phyloP scores from a whole-genome alignment of 1,139 yeast species.

The Kodamaea sp. region DNA sequence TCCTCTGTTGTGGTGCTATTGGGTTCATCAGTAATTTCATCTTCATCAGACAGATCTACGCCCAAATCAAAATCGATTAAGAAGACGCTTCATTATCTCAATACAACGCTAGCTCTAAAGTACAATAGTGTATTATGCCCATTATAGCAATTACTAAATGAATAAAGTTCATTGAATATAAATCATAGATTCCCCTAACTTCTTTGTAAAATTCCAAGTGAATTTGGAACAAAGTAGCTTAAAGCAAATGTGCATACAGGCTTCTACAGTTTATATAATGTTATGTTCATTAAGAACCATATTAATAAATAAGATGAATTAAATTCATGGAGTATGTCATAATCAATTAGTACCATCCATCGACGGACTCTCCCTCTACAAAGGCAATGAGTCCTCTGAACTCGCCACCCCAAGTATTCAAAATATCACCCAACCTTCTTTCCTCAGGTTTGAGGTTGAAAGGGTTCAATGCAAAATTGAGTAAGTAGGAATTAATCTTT shows the following conservation, averaged over 20 bases:
- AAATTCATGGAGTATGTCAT: too few species aligned
- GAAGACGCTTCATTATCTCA: too few species aligned
- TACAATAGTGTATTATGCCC: too few species aligned
- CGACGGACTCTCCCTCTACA: slow-evolving; percentile 33
- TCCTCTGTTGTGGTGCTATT: slow-evolving; percentile 83
- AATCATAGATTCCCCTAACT: too few species aligned
- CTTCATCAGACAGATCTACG: slow-evolving; percentile 78
- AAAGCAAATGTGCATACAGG: too few species aligned
- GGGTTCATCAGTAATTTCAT: slow-evolving; percentile 78
- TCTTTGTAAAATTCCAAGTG: too few species aligned
- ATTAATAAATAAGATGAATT: background rate
- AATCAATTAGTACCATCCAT: slow-evolving; percentile 40
- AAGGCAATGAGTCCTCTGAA: slow-evolving; percentile 30
- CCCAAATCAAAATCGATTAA: slow-evolving; percentile 80
- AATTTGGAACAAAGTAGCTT: too few species aligned
- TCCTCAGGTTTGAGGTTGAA: slow-evolving; percentile 19
- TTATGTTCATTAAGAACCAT: too few species aligned
- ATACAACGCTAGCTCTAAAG: too few species aligned
- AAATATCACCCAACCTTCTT: slow-evolving; percentile 11
- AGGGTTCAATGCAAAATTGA: too few species aligned
- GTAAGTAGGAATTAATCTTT: slow-evolving; percentile 28
- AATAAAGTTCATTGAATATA: background rate
- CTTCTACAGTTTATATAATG: too few species aligned
- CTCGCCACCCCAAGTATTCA: slow-evolving; percentile 32
- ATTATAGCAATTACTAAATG: too few species aligned